Conservation (phyloP, 1,284 basidiomycete genomes). For the Rhizoctonia solani region DNA sequence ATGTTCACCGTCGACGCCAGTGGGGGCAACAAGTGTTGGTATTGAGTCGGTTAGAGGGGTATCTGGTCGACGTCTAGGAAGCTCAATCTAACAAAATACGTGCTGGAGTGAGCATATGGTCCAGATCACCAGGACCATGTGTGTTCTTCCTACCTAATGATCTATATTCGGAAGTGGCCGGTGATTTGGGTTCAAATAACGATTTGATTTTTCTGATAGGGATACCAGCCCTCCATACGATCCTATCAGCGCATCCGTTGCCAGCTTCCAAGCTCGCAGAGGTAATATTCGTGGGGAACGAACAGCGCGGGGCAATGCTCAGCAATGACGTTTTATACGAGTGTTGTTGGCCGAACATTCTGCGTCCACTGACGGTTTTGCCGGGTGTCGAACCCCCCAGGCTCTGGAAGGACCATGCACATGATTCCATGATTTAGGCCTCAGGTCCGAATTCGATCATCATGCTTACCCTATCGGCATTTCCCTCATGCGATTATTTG, state of each 20-base stretch:
- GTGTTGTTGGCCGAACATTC: background rate
- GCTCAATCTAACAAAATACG: slow-evolving; percentile 12
- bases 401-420: background rate
- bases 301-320: background rate
- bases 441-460: background rate
- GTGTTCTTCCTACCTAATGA: slow-evolving; percentile 21
- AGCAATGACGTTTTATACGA: background rate
- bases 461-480: background rate
- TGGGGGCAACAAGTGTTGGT: slow-evolving; percentile 1
- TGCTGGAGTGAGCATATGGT: slow-evolving; percentile 33
- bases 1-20: background rate
- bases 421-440: slow-evolving; percentile 22
- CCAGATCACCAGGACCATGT: slow-evolving; percentile 30
- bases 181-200: background rate
- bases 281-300: background rate
- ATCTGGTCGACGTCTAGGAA: slow-evolving; percentile 8
- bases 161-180: slow-evolving; percentile 28
- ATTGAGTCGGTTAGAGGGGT: slow-evolving; percentile 19
- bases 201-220: slow-evolving; percentile 33
- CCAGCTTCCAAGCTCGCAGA: background rate
- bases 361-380: slow-evolving; percentile 13
- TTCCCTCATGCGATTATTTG: background rate
- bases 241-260: background rate
- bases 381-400: background rate
- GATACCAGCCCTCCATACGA: background rate